Conservation (phyloP, 2,329 filamentous ascomycete genomes). For the Colletotrichum navitas region DNA sequence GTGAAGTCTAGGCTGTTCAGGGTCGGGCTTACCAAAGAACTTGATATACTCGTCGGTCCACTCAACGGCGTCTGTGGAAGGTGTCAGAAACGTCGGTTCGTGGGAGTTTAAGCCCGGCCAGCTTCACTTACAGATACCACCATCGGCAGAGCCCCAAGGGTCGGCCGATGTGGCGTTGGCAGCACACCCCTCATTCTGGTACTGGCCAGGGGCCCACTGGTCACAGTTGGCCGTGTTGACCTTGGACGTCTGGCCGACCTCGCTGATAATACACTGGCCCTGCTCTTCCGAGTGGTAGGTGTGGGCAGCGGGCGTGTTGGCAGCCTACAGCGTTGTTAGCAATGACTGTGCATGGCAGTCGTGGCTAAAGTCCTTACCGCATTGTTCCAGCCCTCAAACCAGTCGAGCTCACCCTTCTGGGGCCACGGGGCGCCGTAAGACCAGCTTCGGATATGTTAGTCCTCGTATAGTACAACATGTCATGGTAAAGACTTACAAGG, state of each 20-base stretch:
- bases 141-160: conserved; percentile 53
- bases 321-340: conserved; percentile 51
- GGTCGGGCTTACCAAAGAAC: conserved; percentile 49
- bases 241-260: conserved; percentile 48
- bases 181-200: conserved; percentile 56
- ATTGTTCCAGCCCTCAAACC: conserved; percentile 75
- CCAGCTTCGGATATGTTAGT: conserved; percentile 54
- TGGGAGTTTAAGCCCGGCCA: background rate
- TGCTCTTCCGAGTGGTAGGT: conserved; percentile 54
- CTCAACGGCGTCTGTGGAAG: conserved; percentile 56
- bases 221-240: conserved; percentile 56
- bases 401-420: conserved; percentile 73
- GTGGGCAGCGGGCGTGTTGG: conserved; percentile 71
- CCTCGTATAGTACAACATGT: background rate
- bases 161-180: conserved; percentile 53
- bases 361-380: conserved; percentile 45
- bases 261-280: conserved; percentile 53
- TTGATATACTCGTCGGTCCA: conserved; percentile 57
- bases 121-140: conserved; percentile 56
- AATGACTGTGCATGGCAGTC: conserved; percentile 52
- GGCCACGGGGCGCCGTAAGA: conserved; percentile 69
- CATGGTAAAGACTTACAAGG: conserved; percentile 61
- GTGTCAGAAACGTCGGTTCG: conserved; percentile 45
- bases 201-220: conserved; percentile 52
- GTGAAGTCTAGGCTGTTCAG: background rate